Conservation (phyloP, 768 basidiomycete species). For the Leccinellum rugosiceps region DNA sequence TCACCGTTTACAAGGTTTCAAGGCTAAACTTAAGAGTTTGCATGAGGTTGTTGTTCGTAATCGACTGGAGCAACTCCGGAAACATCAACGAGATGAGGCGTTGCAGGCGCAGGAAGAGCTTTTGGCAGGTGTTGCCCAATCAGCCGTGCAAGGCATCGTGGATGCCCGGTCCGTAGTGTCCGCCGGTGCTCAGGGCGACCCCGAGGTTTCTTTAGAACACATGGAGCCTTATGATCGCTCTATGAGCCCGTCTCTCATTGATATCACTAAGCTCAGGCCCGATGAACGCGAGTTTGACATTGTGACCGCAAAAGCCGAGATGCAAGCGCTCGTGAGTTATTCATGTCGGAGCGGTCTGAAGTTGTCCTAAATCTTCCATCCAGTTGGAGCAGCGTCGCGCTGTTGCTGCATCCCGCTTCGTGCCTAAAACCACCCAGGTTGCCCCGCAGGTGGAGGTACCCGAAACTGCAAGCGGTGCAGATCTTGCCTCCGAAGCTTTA, state of each 20-base stretch:
- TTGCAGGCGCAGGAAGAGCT: constrained; percentile 90
- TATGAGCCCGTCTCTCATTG: constrained; percentile 82
- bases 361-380: constrained; percentile 3
- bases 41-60: constrained; percentile 98
- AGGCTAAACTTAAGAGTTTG: constrained; percentile 89
- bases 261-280: constrained; percentile 62
- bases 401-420: constrained; percentile 84
- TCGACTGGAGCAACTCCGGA: constrained; percentile 91
- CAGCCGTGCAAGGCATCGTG: constrained; percentile 46
- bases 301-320: constrained; percentile 64
- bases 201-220: constrained; percentile 47
- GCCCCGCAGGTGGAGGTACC: constrained; percentile 54
- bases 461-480: constrained; percentile 59
- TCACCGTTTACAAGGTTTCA: constrained; percentile 5
- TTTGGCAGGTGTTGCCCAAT: constrained; percentile 70
- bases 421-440: constrained; percentile 69
- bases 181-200: constrained; percentile 32
- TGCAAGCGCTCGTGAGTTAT: constrained; percentile 54
- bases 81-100: constrained; percentile 94
- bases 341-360: constrained; percentile 1
- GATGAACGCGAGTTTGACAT: constrained; percentile 86
- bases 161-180: constrained; percentile 36
- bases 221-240: constrained; percentile 76
- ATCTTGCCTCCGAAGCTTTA: constrained; percentile 84
- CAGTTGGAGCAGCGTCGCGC: constrained; percentile 73